Base-by-base conservation (phyloP, 225 moss, liverwort and hornwort species). In the Neckera pumila region DNA sequence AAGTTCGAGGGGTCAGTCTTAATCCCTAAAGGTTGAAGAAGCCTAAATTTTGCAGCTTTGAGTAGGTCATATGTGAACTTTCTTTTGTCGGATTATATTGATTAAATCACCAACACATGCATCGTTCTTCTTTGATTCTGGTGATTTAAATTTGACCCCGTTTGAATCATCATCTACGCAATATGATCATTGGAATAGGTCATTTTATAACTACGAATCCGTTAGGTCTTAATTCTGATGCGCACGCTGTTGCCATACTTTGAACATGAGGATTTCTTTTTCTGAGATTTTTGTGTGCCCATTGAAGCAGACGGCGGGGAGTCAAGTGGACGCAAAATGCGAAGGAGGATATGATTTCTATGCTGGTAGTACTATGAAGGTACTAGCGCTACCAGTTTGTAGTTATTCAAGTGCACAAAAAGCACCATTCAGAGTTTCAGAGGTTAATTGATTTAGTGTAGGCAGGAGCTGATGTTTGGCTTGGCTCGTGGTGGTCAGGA, bases 401-500 rank as follows among this genome's bases (percentile, higher is more conserved):
- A 26, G 25, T 64, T 74, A 10, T 59, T 71, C 22, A 38, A 59
- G 58, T 76, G 65, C 62, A 72, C 65, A 42, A 40, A 40, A 53
- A 63, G 51, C 21, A 69, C 16, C 40, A 12, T 53, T 61, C 11
- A 16, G 8, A 31, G 69, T 42, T 77, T 86, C 13, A 14, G 34
- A 43, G 76, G 47, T 60, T 21, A 23, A 56, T 57, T 26, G 70
- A 60, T 84, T 45, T 78, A 10, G 45, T 54, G 33, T 34, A 56
- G 40, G 60, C 51, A 53, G 56, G 80, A 66, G 54, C 56, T 80
- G 36, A 86, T 83, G 42, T 84, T 49, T 81, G 85, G 79, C 30
- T 83, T 70, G 43, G 73, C 45, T 79, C 57, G 36, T 81, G 89
- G 77, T 73, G 79, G 34, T 78, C 93, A 95, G 93, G 93, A 93